Evolutionary conservation across 2,329 filamentous ascomycete genomes (phyloP).

Genomic region (Tolypocladium guangdongense): DNA sequence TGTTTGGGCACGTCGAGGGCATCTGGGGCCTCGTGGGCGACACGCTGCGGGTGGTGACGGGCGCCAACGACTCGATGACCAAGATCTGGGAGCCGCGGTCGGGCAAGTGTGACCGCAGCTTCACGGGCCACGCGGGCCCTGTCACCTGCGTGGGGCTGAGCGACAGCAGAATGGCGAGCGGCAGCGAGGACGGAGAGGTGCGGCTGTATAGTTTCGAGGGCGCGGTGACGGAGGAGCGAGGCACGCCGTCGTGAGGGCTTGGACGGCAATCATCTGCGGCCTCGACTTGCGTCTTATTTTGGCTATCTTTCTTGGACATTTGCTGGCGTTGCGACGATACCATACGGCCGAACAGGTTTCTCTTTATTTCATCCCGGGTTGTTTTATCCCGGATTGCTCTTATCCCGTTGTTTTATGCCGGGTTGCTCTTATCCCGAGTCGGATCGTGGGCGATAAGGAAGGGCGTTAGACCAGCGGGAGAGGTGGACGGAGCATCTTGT

Average conservation of each 20-base stretch:
- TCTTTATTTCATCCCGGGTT: not conserved
- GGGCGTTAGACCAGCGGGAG: not conserved
- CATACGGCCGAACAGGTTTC: not conserved
- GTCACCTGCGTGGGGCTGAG: constrained; percentile 90
- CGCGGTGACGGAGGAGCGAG: constrained; percentile 35
- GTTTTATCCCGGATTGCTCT: not conserved
- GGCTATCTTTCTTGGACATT: not conserved
- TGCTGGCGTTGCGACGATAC: not conserved
- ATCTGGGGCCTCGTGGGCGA: constrained; percentile 91
- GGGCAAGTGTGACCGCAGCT: constrained; percentile 84
- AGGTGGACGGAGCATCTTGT: no score
- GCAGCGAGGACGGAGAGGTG: constrained; percentile 88
- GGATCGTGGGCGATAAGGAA: not conserved
- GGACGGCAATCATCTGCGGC: not conserved
- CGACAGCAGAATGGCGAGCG: constrained; percentile 80
- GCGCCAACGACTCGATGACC: constrained; percentile 87
- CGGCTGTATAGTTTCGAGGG: constrained; percentile 68
- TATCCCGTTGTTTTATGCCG: not conserved
- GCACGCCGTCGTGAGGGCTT: constrained; percentile 34
- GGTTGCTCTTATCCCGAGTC: not conserved
- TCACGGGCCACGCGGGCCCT: constrained; percentile 80
- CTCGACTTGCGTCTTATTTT: no score
- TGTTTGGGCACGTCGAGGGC: constrained; percentile 94
- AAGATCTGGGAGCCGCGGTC: constrained; percentile 89
- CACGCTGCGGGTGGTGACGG: constrained; percentile 76